Percentiles rank a stretch among this genome's conserved stretches.
These are phyloP conservation scores for Phytophthora citricola DNA, from an alignment of 352 stramenopile genomes.

Conservation along the genomic window DNA sequence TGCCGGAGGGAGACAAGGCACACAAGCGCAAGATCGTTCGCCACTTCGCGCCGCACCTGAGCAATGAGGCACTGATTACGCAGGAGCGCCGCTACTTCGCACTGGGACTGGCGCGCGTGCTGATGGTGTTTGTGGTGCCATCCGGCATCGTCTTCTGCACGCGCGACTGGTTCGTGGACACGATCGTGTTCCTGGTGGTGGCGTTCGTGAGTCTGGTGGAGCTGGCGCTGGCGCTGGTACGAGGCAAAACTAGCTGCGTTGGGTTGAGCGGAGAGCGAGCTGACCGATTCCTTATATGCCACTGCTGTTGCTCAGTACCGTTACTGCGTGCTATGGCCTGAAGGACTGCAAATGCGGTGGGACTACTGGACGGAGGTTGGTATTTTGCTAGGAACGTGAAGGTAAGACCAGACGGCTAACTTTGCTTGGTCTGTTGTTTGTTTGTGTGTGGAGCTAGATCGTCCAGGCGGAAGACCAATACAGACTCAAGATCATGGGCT, in stretches of 20 bases:
- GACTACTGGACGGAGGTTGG: constrained; percentile 77
- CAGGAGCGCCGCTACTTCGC: constrained; percentile 70
- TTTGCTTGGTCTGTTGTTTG: background rate
- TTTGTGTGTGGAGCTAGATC: constrained; percentile 48
- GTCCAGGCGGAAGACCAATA: constrained; percentile 71
- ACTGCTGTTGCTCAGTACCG: constrained; percentile 53
- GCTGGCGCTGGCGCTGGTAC: constrained; percentile 56
- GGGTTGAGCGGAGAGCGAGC: background rate
- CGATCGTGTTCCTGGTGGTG: constrained; percentile 68
- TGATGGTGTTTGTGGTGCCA: constrained; percentile 63
- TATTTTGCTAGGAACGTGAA: background rate
- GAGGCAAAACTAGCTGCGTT: constrained; percentile 11
- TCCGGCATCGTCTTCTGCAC: constrained; percentile 53
- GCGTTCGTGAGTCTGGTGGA: constrained; percentile 57
- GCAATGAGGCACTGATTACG: constrained; percentile 49
- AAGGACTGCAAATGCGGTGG: constrained; percentile 72
- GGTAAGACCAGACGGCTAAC: background rate
- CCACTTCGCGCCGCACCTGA: constrained; percentile 72
- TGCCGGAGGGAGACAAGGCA: constrained; percentile 46
- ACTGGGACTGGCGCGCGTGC: constrained; percentile 55
- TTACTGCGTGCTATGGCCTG: constrained; percentile 73
- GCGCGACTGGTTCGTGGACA: constrained; percentile 66
- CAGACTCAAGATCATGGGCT: constrained; percentile 84
- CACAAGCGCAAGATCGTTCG: constrained; percentile 80
- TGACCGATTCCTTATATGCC: constrained; percentile 21